These are phyloP conservation scores for Rhododendron kiyosumense DNA, from an alignment of 148 eudicot species.

Conservation along the genomic window DNA sequence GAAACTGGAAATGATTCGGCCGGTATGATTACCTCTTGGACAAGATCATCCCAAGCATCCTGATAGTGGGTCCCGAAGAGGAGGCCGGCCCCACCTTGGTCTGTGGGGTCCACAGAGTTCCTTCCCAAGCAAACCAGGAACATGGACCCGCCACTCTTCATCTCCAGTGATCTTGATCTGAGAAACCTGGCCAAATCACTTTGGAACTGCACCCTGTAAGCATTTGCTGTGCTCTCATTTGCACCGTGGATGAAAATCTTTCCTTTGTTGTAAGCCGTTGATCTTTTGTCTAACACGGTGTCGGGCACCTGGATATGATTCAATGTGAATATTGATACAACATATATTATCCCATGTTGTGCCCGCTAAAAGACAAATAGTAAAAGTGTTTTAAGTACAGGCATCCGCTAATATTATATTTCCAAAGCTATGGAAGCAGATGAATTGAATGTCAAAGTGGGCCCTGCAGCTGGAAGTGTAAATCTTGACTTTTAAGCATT, in stretches of 20 bases:
- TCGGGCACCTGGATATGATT: slow-evolving; percentile 58
- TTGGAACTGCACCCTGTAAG: slow-evolving; percentile 68
- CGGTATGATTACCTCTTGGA: slow-evolving; percentile 62
- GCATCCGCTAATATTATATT: too few species aligned
- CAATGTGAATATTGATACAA: too few species aligned
- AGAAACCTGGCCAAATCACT: slow-evolving; percentile 56
- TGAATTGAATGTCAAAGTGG: neutral
- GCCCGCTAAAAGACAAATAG: too few species aligned
- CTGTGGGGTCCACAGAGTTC: slow-evolving; percentile 74
- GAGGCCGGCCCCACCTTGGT: slow-evolving; percentile 94
- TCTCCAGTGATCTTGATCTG: slow-evolving; percentile 54
- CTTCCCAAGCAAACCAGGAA: slow-evolving; percentile 82
- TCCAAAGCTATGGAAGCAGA: neutral
- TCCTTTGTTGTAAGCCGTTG: slow-evolving; percentile 76
- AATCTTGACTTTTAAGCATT: neutral
- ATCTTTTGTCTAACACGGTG: slow-evolving; percentile 60
- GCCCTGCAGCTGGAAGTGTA: too few species aligned
- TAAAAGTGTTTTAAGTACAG: too few species aligned
- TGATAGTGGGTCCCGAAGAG: slow-evolving; percentile 96
- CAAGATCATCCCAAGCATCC: slow-evolving; percentile 98
- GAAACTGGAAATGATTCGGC: neutral
- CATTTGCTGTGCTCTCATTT: slow-evolving; percentile 50
- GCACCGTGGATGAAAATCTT: slow-evolving; percentile 82
- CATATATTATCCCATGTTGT: too few species aligned
- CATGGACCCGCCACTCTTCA: slow-evolving; percentile 88